Conservation (phyloP, 371 early-diverging fungal genomes). For the Mortierella sp. region DNA sequence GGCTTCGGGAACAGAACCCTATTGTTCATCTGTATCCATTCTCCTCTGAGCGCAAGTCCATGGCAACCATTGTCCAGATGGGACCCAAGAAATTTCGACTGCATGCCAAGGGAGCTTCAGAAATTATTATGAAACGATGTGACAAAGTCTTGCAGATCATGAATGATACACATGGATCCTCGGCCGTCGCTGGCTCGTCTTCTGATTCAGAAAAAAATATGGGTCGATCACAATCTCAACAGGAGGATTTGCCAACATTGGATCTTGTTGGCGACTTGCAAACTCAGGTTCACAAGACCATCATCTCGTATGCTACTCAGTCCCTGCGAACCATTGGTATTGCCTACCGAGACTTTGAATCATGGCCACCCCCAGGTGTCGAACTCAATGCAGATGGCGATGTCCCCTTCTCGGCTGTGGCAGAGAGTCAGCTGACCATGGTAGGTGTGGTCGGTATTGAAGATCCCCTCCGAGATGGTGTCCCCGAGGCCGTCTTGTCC, state of each 20-base stretch:
- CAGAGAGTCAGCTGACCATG: constrained; percentile 58
- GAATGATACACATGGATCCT: not conserved
- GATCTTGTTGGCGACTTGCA: constrained; percentile 58
- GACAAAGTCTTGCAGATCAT: constrained; percentile 37
- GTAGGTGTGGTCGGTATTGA: constrained; percentile 79
- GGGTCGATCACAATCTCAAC: no score
- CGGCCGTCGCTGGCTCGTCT: constrained; percentile 6
- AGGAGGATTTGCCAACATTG: constrained; percentile 57
- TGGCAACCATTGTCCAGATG: constrained; percentile 80
- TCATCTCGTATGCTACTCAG: constrained; percentile 71
- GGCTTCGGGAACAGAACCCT: constrained; percentile 57
- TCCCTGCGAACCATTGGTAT: constrained; percentile 76
- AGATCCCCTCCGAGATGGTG: constrained; percentile 78
- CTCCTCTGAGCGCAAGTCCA: constrained; percentile 86
- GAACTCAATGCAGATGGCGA: constrained; percentile 55
- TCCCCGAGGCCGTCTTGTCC: constrained; percentile 68
- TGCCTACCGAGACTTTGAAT: constrained; percentile 70
- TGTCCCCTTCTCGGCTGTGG: constrained; percentile 56
- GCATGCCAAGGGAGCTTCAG: constrained; percentile 89
- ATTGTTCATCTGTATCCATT: constrained; percentile 80
- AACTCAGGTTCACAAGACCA: constrained; percentile 60
- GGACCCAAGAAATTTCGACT: constrained; percentile 62
- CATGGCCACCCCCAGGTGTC: constrained; percentile 55
- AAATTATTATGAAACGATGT: constrained; percentile 72
- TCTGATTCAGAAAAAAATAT: not conserved